These are phyloP conservation scores for Penicillium canariense DNA, from an alignment of 495 filamentous ascomycete species.

Conservation along the genomic window DNA sequence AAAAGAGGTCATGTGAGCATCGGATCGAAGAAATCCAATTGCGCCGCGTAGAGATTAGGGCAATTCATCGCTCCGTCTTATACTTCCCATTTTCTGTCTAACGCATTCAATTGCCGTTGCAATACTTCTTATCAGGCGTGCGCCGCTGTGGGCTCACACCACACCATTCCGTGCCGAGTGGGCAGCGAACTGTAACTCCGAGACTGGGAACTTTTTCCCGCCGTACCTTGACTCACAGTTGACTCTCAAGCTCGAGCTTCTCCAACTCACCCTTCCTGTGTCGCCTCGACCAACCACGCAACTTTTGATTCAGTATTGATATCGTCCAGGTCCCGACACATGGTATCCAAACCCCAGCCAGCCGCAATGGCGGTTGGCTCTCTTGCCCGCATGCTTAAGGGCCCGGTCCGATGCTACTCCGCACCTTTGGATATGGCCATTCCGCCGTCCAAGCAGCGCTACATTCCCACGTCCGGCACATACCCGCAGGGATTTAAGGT, in stretches of 20 bases:
- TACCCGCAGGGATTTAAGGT: conserved; percentile 90
- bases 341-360: conserved; percentile 32
- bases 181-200: conserved; percentile 21
- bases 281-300: conserved; percentile 1
- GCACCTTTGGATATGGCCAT: conserved; percentile 60
- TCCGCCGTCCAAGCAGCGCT: conserved; percentile 76
- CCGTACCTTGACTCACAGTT: conserved; percentile 19
- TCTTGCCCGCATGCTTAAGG: conserved; percentile 42
- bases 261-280: background rate
- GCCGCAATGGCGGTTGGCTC: conserved; percentile 35
- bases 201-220: conserved; percentile 24
- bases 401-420: conserved; percentile 56
- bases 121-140: background rate
- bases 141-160: conserved; percentile 9
- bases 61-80: background rate
- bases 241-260: background rate
- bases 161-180: conserved; percentile 15
- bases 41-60: background rate
- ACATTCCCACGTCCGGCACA: conserved; percentile 78
- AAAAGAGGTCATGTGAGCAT: conserved; percentile 6
- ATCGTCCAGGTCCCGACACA: conserved; percentile 10
- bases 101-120: background rate
- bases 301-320: conserved; percentile 1
- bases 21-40: background rate
- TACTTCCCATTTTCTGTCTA: too few species aligned